Base-by-base conservation (phyloP, 768 basidiomycete species). In the Pseudohyphozyma bogoriensis region DNA sequence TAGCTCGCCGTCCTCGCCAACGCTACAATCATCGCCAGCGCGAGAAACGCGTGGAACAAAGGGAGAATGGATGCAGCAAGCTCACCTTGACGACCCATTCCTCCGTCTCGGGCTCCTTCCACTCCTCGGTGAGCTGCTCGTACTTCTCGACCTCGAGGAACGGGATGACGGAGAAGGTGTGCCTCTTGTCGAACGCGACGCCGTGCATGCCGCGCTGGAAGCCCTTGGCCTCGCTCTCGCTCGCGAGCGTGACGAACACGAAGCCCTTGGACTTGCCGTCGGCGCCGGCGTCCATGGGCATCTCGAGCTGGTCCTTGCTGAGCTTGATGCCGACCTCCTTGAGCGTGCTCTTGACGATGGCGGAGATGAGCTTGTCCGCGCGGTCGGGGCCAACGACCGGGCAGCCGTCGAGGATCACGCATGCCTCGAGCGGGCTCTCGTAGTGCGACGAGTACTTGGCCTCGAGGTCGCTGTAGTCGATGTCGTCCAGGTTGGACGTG, bases 391-490 rank as follows among this genome's bases (percentile, higher is more conserved):
- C 90, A 73, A 96, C 88, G 61, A 68, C 63, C 62, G 64, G 95
- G 26, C 92, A 80, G 52, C 90, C 89, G 73, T 97, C 95, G 60
- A 97, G 83, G 55, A 97, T 86, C 55, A 99, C 75, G 58, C 89
- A 82, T 71, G 87, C 88, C 78, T 97, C 95, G 70, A 96, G 82
- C 42, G 87, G 81, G 66, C 89, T 85, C 68, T 89, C 86, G 65
- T 83, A 82, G 59, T 87, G 78, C 68, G 92, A 84, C 66, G 84
- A 80, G 76, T 90, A 93, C 78, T 91, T 95, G 72, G 79, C 81
- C 72, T 91, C 89, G 65, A 93, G 89, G 72, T 91, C 89, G 49
- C 84, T 81, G 72, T 84, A 91, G 73, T 91, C 89, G 69, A 89
- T 87, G 56, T 81, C 82, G 51, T 85, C 83, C 62, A 81, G 81